Conservation (phyloP, 306 rosid species). For the Vicia sativa region DNA sequence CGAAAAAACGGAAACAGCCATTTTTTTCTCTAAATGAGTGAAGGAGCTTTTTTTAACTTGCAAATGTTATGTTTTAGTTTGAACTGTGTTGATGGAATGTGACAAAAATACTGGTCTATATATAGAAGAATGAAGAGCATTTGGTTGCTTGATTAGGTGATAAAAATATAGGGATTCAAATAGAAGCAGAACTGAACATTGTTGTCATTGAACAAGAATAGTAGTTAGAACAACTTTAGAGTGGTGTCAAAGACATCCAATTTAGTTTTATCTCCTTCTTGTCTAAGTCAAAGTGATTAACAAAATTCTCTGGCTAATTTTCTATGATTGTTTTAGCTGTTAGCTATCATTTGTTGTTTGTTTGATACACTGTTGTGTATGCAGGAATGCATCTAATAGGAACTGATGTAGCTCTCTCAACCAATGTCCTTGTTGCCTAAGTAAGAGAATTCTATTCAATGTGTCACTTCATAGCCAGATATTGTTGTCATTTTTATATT, state of each 20-base stretch:
- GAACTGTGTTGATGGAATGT: conserved; percentile 35
- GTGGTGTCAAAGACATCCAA: conserved; percentile 70
- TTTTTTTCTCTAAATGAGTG: conserved; percentile 24
- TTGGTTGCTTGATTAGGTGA: conserved; percentile 39
- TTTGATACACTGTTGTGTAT: conserved; percentile 36
- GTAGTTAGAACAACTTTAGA: conserved; percentile 67
- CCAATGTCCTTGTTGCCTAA: conserved; percentile 49
- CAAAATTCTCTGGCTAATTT: background rate
- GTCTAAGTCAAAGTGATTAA: conserved; percentile 47
- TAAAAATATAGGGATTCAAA: conserved; percentile 18
- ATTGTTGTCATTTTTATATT: conserved; percentile 8
- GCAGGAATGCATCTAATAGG: conserved; percentile 32
- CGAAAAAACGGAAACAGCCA: conserved; percentile 44
- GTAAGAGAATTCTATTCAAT: conserved; percentile 29
- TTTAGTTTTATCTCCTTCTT: conserved; percentile 50
- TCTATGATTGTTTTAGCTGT: background rate
- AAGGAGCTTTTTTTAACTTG: conserved; percentile 7
- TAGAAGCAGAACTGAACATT: conserved; percentile 30
- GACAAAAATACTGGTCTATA: conserved; percentile 18
- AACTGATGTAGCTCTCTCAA: conserved; percentile 47
- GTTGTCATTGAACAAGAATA: conserved; percentile 31
- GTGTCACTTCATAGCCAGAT: conserved; percentile 19
- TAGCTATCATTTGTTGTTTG: conserved; percentile 7
- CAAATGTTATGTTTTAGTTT: background rate
- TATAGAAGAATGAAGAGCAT: conserved; percentile 29